Evolutionary conservation across 495 filamentous ascomycete species (phyloP).

Genomic region (Glutinoglossum americanum): DNA sequence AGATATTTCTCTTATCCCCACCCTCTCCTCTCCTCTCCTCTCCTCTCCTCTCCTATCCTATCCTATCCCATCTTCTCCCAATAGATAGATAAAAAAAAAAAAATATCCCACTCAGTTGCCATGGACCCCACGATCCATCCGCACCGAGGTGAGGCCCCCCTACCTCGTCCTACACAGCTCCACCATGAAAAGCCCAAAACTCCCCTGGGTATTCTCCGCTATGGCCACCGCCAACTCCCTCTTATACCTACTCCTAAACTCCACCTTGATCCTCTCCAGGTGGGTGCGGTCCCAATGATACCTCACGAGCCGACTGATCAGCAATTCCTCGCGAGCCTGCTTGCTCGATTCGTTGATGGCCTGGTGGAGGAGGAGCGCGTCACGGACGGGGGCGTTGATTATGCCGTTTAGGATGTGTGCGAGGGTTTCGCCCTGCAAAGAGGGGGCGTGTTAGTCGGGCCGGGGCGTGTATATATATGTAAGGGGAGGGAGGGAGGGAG

Average conservation of each 20-base stretch:
- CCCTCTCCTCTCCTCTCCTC: too few species aligned
- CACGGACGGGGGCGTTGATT: conserved; percentile 85
- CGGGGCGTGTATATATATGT: neutral
- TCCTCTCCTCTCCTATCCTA: too few species aligned
- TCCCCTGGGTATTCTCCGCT: conserved; percentile 27
- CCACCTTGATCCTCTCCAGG: conserved; percentile 44
- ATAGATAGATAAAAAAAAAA: too few species aligned
- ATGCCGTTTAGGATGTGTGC: conserved; percentile 93
- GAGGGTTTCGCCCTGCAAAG: conserved; percentile 67
- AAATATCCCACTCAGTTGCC: too few species aligned
- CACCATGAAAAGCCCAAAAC: conserved; percentile 33
- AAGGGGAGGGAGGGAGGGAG: neutral
- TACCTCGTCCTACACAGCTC: conserved; percentile 3
- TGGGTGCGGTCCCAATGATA: conserved; percentile 71
- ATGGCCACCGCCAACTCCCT: conserved; percentile 42
- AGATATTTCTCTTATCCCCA: too few species aligned
- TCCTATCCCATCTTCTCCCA: neutral
- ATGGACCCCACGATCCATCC: too few species aligned
- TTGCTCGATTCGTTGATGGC: conserved; percentile 28
- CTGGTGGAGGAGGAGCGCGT: conserved; percentile 86
- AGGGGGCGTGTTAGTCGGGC: too few species aligned
- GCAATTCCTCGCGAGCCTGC: conserved; percentile 47
- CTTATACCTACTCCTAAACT: conserved; percentile 52
- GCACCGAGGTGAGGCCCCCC: too few species aligned
- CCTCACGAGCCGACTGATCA: conserved; percentile 60